A percentile compares a stretch with the other conserved stretches of the same genome.
Conservation (phyloP, 768 basidiomycete species). For the Lentinula boryana region DNA sequence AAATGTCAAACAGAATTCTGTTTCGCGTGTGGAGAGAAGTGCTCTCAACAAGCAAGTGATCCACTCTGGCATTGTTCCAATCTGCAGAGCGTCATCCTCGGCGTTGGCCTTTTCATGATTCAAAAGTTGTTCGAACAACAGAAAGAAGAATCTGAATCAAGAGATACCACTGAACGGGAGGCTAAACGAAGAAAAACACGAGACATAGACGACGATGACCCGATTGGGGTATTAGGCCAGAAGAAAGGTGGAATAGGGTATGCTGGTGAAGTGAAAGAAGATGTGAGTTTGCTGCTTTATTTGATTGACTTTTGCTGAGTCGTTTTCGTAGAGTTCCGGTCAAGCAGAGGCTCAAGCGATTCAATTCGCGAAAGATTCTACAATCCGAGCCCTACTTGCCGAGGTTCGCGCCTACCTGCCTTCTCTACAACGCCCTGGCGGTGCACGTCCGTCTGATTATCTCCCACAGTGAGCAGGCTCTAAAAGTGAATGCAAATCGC, state of each 20-base stretch:
- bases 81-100: slow-evolving; percentile 84
- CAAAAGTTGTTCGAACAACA: slow-evolving; percentile 65
- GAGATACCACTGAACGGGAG: slow-evolving; percentile 17
- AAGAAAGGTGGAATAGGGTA: slow-evolving; percentile 87
- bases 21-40: slow-evolving; percentile 70
- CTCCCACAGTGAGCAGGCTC: slow-evolving; percentile 48
- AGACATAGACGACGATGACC: slow-evolving; percentile 43
- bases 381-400: slow-evolving; percentile 60
- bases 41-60: slow-evolving; percentile 40
- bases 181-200: slow-evolving; percentile 18
- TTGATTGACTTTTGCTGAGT: neutral
- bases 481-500: neutral
- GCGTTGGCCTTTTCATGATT: slow-evolving; percentile 85
- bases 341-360: slow-evolving; percentile 69
- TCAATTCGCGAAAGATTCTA: slow-evolving; percentile 73
- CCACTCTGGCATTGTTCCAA: slow-evolving; percentile 85
- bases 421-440: slow-evolving; percentile 66
- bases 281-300: slow-evolving; percentile 47
- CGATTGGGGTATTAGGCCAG: slow-evolving; percentile 42
- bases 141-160: slow-evolving; percentile 25
- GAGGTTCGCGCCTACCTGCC: slow-evolving; percentile 83
- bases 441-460: slow-evolving; percentile 82
- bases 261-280: slow-evolving; percentile 77
- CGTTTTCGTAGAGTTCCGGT: slow-evolving; percentile 57
- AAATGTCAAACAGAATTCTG: slow-evolving; percentile 60